Conservation (phyloP, 305 asterid species). For the Salvia sclarea region DNA sequence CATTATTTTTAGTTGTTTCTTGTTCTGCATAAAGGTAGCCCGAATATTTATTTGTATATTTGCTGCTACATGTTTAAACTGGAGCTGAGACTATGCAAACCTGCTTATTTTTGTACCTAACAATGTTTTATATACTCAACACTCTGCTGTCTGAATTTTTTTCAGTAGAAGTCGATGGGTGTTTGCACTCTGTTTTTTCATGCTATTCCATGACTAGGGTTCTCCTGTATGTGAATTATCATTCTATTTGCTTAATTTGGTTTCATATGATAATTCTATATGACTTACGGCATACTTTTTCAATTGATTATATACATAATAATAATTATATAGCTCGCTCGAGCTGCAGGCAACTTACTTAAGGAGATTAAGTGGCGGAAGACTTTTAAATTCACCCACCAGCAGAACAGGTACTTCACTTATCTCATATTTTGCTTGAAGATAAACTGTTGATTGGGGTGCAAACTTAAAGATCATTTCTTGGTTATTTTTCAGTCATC, state of each 20-base stretch:
- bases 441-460: neutral
- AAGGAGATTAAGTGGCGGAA: constrained; percentile 27
- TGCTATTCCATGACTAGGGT: neutral
- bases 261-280: neutral
- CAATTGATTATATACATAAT: too few relatives aligned
- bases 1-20: neutral
- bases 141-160: too few relatives aligned
- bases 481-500: neutral
- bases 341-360: constrained; percentile 31
- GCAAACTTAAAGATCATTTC: constrained; percentile 9
- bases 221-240: neutral
- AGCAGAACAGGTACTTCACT: constrained; percentile 34
- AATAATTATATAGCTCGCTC: constrained; percentile 28
- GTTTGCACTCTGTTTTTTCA: neutral
- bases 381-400: constrained; percentile 26
- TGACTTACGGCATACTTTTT: too few relatives aligned
- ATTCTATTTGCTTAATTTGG: neutral
- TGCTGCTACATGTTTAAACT: neutral
- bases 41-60: neutral
- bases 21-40: neutral
- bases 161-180: neutral
- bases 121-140: neutral
- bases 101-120: neutral
- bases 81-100: neutral
- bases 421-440: neutral